Evolutionary conservation across 2,329 filamentous ascomycete species (phyloP).

Genomic region (Anthostomella pinea): DNA sequence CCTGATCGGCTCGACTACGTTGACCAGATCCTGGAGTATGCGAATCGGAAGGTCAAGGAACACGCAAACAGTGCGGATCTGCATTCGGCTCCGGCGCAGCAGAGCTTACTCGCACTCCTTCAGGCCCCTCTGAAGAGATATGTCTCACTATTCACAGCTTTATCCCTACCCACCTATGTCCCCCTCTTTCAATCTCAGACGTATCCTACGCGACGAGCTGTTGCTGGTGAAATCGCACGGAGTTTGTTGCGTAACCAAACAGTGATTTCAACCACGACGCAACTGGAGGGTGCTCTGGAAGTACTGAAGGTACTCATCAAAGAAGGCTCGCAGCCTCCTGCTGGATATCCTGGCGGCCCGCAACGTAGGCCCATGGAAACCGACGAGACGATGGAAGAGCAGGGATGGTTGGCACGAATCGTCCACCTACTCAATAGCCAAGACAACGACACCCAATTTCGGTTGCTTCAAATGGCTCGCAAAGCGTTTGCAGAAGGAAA

Average conservation of each 20-base stretch:
- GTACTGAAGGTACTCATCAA: constrained; percentile 89
- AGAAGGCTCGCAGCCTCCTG: constrained; percentile 81
- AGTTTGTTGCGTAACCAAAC: constrained; percentile 82
- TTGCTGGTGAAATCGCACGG: constrained; percentile 83
- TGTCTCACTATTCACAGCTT: constrained; percentile 90
- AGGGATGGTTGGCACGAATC: constrained; percentile 92
- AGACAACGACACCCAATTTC: constrained; percentile 92
- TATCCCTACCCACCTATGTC: constrained; percentile 88
- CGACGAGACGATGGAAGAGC: constrained; percentile 96
- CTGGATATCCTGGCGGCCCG: constrained; percentile 77
- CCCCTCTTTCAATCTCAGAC: constrained; percentile 87
- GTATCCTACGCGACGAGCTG: constrained; percentile 85
- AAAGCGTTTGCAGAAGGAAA: constrained; percentile 90
- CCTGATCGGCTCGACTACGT: constrained; percentile 90
- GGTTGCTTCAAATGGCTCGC: constrained; percentile 81
- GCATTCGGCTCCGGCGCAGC: constrained; percentile 82
- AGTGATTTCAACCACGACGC: constrained; percentile 69
- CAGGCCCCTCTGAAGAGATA: constrained; percentile 88
- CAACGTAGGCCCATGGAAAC: constrained; percentile 79
- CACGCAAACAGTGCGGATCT: constrained; percentile 94
- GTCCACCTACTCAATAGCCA: constrained; percentile 81
- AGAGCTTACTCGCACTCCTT: constrained; percentile 85
- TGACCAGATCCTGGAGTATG: constrained; percentile 88
- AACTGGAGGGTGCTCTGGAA: constrained; percentile 85
- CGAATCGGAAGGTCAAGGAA: constrained; percentile 79